Conservation (phyloP, 1,139 yeast genomes). For the Hemisphaericaspora xylanilytica region DNA sequence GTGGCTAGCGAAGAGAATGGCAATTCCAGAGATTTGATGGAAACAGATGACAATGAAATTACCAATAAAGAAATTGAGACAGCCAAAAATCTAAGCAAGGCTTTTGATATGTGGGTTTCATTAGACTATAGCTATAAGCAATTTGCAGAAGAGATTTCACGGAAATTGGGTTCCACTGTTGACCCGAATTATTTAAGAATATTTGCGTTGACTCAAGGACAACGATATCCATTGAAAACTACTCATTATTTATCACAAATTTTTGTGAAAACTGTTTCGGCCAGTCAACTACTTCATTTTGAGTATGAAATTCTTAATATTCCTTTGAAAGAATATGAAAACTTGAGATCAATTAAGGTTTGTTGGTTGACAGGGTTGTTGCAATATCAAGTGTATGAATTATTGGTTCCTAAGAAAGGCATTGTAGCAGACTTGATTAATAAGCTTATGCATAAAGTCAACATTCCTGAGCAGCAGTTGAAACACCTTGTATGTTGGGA, state of each 20-base stretch:
- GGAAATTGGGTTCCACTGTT: slow-evolving; percentile 40
- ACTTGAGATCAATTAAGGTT: slow-evolving; percentile 61
- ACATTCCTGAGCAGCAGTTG: slow-evolving; percentile 48
- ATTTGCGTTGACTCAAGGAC: slow-evolving; percentile 58
- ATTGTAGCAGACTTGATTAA: slow-evolving; percentile 56
- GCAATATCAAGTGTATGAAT: slow-evolving; percentile 66
- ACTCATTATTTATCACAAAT: slow-evolving; percentile 41
- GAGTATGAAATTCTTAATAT: slow-evolving; percentile 78
- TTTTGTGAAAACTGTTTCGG: slow-evolving; percentile 49
- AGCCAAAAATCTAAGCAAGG: slow-evolving; percentile 20
- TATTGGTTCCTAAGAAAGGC: slow-evolving; percentile 63
- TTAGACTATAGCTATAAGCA: slow-evolving; percentile 56
- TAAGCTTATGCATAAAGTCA: slow-evolving; percentile 55
- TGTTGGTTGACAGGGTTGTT: slow-evolving; percentile 63
- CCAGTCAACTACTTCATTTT: slow-evolving; percentile 46
- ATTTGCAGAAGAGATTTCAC: slow-evolving; percentile 59
- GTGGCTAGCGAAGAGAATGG: slow-evolving; percentile 23
- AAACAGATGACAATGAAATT: slow-evolving; percentile 2
- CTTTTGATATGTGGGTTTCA: slow-evolving; percentile 70
- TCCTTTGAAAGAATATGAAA: slow-evolving; percentile 74
- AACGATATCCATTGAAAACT: slow-evolving; percentile 48
- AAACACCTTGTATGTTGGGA: slow-evolving; percentile 60
- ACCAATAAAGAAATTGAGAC: slow-evolving; percentile 17
- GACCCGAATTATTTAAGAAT: slow-evolving; percentile 67
- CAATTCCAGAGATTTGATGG: slow-evolving; percentile 13